Conservation (phyloP, 1,284 basidiomycete genomes). For the Trametes versicolor region DNA sequence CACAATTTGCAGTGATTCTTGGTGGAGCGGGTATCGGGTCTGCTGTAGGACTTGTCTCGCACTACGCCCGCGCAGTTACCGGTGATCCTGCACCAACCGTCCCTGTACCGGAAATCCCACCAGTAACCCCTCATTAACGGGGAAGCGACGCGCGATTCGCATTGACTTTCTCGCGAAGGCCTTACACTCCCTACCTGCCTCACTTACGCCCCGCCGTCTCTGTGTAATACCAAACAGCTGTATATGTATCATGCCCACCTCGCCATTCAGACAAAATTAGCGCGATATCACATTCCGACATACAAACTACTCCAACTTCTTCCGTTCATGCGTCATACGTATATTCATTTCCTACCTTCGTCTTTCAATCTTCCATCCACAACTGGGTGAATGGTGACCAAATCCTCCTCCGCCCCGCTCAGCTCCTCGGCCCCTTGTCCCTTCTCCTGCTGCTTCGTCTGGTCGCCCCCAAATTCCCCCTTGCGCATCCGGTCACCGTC, state of each 20-base stretch:
- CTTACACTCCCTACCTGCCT: background rate
- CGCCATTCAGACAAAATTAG: background rate
- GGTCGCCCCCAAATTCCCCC: constrained; percentile 43
- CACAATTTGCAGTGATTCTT: constrained; percentile 59
- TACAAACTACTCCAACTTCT: background rate
- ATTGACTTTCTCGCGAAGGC: background rate
- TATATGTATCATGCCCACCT: background rate
- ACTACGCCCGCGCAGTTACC: constrained; percentile 58
- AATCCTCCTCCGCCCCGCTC: constrained; percentile 54
- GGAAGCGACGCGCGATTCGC: too few relatives aligned
- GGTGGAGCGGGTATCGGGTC: constrained; percentile 77
- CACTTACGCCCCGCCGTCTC: background rate
- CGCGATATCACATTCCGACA: background rate
- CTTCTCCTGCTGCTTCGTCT: constrained; percentile 38
- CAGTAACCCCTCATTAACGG: constrained; percentile 17
- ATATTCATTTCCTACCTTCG: constrained; percentile 52
- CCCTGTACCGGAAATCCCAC: constrained; percentile 41
- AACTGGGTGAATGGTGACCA: constrained; percentile 72
- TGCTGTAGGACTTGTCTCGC: constrained; percentile 63
- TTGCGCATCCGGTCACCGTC: constrained; percentile 59
- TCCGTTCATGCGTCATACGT: background rate
- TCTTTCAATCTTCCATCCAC: constrained; percentile 81
- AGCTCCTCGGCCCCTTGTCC: constrained; percentile 18
- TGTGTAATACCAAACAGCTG: background rate
- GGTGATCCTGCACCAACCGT: constrained; percentile 58